Evolutionary conservation across 495 filamentous ascomycete genomes (phyloP), one percentile per base, ranked within the genome.

Genomic region (Penicillium fimorum): DNA sequence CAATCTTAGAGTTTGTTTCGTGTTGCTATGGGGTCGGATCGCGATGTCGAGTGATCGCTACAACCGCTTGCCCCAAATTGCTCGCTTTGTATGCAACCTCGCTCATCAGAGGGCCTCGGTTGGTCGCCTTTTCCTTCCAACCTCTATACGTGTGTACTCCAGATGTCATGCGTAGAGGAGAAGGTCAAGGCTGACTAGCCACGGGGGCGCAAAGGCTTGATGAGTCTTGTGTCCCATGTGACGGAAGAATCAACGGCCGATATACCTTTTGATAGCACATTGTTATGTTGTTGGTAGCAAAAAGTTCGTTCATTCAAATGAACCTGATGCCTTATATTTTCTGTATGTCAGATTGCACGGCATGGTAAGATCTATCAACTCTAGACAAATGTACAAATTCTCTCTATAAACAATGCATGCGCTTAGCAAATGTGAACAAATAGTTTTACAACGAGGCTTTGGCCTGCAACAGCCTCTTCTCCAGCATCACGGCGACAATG

Each of bases 211-310:
- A 57, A 45, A 53, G 48, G 60, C 43, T 25, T 53, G 30, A 22
- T 13, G 15, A 52, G 53, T 53, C 57, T 56, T 61, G 49, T 66
- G 65, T 64, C 54, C 50, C 47, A 66, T 68, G 60, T 56, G 60
- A 66, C 48, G 42, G 60, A 68, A 68, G 58, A 60, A 55, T 64
- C 57, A 63, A 67, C 57, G 69, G 61, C 56, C 61, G 61, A 71
- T 57, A 70, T 68, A 54, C 52, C 50, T 65, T 69, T 60, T 66
- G 64, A 69, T 72, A 64, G 56, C 63, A 65, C 56, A 59, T 69
- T 64, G 59, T 65, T 66, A 61, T 58, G 62, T 62, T 51, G 60
- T 73, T 54, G 46, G 53, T 63, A 68, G 62, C 60, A 67, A 70
- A 70, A 68, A 62, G 66, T 67, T 61, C 64, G 58, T 71, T 67